Conservation (phyloP, 148 eudicot genomes). For the Bassia scoparia region DNA sequence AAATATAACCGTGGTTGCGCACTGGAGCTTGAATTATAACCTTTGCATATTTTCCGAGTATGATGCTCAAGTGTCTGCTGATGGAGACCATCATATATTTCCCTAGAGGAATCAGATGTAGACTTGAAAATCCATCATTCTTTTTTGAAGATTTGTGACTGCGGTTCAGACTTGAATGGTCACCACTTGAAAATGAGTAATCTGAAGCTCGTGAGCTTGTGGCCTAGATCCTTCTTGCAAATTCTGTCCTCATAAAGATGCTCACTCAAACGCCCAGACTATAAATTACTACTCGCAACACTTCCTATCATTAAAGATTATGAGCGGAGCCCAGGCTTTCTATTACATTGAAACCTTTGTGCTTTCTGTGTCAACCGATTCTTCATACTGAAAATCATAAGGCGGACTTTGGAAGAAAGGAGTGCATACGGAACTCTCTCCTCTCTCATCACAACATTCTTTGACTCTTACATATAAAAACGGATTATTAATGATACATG, state of each 20-base stretch:
- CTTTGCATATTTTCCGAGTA: constrained; percentile 31
- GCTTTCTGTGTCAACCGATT: constrained; percentile 73
- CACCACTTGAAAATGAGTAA: constrained; percentile 65
- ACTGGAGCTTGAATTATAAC: constrained; percentile 29
- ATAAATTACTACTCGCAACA: constrained; percentile 52
- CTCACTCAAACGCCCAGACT: constrained; percentile 75
- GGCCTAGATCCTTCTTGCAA: constrained; percentile 62
- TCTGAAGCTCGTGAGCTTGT: constrained; percentile 62
- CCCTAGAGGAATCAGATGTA: constrained; percentile 39
- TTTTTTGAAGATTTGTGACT: constrained; percentile 55
- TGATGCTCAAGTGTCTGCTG: constrained; percentile 29
- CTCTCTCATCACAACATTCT: constrained; percentile 63
- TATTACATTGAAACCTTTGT: constrained; percentile 48
- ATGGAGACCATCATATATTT: constrained; percentile 27
- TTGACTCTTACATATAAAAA: constrained; percentile 37
- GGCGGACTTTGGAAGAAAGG: constrained; percentile 97
- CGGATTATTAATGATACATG: constrained; percentile 5
- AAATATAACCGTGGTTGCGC: constrained; percentile 47
- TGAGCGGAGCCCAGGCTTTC: constrained; percentile 89
- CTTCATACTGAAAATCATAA: constrained; percentile 92
- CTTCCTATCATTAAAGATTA: constrained; percentile 56
- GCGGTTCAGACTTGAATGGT: constrained; percentile 57
- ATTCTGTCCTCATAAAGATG: constrained; percentile 51
- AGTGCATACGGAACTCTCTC: constrained; percentile 94
- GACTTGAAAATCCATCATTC: constrained; percentile 52